Conservation (phyloP, 345 rosid genomes). For the Psidium friedrichsthalianum region DNA sequence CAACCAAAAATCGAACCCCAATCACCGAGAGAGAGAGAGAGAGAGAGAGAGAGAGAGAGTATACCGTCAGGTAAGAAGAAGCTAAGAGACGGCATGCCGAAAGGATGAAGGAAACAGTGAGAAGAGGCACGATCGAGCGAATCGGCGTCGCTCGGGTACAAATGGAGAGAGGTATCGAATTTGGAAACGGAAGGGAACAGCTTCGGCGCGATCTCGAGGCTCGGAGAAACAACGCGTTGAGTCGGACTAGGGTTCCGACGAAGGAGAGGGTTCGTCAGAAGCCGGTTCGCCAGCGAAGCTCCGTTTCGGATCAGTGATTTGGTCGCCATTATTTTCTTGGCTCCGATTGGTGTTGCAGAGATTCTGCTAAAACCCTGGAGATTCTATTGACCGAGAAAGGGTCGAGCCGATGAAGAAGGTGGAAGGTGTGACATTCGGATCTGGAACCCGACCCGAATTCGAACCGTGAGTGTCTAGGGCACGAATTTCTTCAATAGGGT, state of each 20-base stretch:
- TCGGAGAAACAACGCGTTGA: conserved; percentile 13
- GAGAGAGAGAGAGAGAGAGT: not conserved
- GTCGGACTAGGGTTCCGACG: conserved; percentile 17
- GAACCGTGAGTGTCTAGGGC: not conserved
- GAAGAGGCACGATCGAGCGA: conserved; percentile 19
- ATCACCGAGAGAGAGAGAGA: not conserved
- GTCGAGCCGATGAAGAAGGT: not conserved
- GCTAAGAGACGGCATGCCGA: conserved; percentile 69
- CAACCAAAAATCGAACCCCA: not conserved
- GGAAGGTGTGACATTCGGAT: not conserved
- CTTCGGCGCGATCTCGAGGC: conserved; percentile 28
- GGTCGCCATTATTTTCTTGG: conserved; percentile 37
- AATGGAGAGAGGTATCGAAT: conserved; percentile 18
- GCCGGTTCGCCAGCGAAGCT: conserved; percentile 47
- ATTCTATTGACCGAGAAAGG: not conserved
- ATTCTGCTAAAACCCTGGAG: not conserved
- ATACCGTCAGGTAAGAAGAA: conserved; percentile 93
- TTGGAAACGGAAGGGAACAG: conserved; percentile 55
- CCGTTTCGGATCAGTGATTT: conserved; percentile 60
- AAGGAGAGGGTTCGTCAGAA: conserved; percentile 23
- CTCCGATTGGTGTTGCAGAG: not conserved
- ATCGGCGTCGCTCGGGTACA: conserved; percentile 32
- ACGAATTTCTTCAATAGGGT: not conserved
- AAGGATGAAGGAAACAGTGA: conserved; percentile 55
- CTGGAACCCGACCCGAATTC: not conserved